A percentile compares a stretch with the other conserved stretches of the same genome.
Conservation (phyloP, 2,329 filamentous ascomycete species). For the Talaromyces sp. region DNA sequence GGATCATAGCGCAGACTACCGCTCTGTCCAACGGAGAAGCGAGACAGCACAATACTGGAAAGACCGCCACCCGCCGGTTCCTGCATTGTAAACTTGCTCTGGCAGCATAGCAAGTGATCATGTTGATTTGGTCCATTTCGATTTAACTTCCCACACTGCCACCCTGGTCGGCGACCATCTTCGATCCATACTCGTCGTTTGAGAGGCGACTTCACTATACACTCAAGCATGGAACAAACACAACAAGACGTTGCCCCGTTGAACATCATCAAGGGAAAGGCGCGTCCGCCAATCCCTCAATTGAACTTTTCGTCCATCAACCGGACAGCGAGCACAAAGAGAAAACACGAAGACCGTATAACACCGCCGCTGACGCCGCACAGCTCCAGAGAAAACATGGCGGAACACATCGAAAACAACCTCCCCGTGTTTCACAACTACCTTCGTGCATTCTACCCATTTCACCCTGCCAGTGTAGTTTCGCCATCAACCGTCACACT, state of each 20-base stretch:
- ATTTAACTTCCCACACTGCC: slow-evolving; percentile 8
- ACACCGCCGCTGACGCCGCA: slow-evolving; percentile 73
- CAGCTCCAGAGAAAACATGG: slow-evolving; percentile 52
- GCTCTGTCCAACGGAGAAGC: background rate
- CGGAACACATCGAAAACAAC: slow-evolving; percentile 37
- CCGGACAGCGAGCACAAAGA: slow-evolving; percentile 3
- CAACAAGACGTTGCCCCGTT: slow-evolving; percentile 32
- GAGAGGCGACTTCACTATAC: background rate
- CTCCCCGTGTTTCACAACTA: slow-evolving; percentile 85
- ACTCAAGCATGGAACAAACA: slow-evolving; percentile 26
- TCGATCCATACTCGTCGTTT: slow-evolving; percentile 5
- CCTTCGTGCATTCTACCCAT: slow-evolving; percentile 87
- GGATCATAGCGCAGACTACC: background rate
- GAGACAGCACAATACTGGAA: background rate
- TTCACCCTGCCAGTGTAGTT: slow-evolving; percentile 70
- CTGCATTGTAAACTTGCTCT: background rate
- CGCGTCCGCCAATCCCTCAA: slow-evolving; percentile 11
- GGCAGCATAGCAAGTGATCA: background rate
- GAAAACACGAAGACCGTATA: slow-evolving; percentile 48
- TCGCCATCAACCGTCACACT: slow-evolving; percentile 84
- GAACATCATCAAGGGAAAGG: slow-evolving; percentile 31
- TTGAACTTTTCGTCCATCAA: slow-evolving; percentile 11
- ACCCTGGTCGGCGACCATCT: slow-evolving; percentile 24
- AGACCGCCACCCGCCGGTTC: background rate
- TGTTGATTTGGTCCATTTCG: slow-evolving; percentile 8